Conservation (phyloP, 164 flowering plant genomes). For the Euptelea pleiosperma region DNA sequence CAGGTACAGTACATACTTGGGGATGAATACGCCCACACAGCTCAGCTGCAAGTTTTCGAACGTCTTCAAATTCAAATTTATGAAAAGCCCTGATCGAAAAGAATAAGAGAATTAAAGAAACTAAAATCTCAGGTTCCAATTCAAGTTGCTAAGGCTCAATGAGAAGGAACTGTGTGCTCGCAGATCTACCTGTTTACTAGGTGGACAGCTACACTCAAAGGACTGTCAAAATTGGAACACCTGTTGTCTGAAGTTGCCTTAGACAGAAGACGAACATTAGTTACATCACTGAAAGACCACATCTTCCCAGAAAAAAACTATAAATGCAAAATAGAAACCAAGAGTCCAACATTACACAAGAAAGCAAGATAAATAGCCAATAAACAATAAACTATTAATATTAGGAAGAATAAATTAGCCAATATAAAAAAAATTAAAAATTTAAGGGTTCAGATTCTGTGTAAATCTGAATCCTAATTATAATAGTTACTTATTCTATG, state of each 20-base stretch:
- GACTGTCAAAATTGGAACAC: conserved; percentile 15
- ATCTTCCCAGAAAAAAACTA: not conserved
- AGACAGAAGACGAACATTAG: conserved; percentile 1
- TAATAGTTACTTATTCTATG: too few relatives aligned
- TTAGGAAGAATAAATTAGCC: too few relatives aligned
- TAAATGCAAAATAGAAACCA: too few relatives aligned
- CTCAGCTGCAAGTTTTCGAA: conserved; percentile 88
- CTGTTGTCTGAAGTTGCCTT: conserved; percentile 25
- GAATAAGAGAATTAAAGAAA: not conserved
- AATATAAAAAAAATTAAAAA: too few relatives aligned
- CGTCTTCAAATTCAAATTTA: conserved; percentile 72
- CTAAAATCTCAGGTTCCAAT: conserved; percentile 5
- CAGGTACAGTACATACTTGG: conserved; percentile 31
- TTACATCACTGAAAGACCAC: not conserved
- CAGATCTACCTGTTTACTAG: conserved; percentile 55
- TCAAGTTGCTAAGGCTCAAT: conserved; percentile 6
- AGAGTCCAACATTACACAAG: too few relatives aligned
- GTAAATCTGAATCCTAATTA: too few relatives aligned
- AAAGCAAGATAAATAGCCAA: too few relatives aligned
- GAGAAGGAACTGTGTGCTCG: conserved; percentile 5
- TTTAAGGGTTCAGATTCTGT: too few relatives aligned
- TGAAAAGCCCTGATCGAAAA: conserved; percentile 48
- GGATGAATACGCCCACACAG: conserved; percentile 89
- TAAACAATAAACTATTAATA: too few relatives aligned
- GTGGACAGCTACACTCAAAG: conserved; percentile 41